phyloP scores from a whole-genome alignment of 2,329 filamentous ascomycete species.

The Fusarium goolgardi region DNA sequence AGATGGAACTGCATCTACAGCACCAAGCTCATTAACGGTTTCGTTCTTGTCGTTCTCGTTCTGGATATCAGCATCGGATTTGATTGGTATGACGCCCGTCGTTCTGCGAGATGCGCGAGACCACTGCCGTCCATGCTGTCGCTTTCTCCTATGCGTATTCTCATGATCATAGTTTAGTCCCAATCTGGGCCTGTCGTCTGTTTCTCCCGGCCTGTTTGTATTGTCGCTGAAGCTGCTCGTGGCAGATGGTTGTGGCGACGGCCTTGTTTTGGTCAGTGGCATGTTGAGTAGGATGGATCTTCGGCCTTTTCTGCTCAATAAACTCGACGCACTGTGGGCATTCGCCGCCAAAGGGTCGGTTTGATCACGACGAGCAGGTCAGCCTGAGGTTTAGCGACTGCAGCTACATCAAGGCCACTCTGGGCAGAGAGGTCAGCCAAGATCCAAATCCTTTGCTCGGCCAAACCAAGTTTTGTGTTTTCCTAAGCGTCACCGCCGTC shows the following conservation, averaged over 20 bases:
- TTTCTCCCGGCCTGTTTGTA: conserved; percentile 18
- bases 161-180: conserved; percentile 25
- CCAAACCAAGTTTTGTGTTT: conserved; percentile 22
- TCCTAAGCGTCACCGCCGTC: conserved; percentile 32
- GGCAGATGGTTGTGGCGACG: conserved; percentile 29
- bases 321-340: conserved; percentile 20
- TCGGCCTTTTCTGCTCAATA: conserved; percentile 10
- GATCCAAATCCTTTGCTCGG: conserved; percentile 5
- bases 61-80: neutral
- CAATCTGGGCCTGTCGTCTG: conserved; percentile 8
- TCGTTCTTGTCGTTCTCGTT: conserved; percentile 14
- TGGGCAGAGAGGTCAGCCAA: conserved; percentile 9
- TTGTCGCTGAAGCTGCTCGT: conserved; percentile 31
- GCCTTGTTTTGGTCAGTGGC: conserved; percentile 43
- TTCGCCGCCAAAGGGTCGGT: conserved; percentile 30
- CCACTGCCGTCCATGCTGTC: conserved; percentile 30
- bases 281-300: conserved; percentile 21
- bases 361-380: conserved; percentile 17
- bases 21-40: conserved; percentile 18
- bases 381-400: neutral
- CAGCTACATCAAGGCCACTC: conserved; percentile 17
- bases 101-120: conserved; percentile 10
- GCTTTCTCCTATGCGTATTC: conserved; percentile 19
- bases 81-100: conserved; percentile 13
- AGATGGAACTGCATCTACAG: conserved; percentile 18